phyloP scores from a whole-genome alignment of 2,329 filamentous ascomycete genomes.

The Tolypocladium guangdongense region DNA sequence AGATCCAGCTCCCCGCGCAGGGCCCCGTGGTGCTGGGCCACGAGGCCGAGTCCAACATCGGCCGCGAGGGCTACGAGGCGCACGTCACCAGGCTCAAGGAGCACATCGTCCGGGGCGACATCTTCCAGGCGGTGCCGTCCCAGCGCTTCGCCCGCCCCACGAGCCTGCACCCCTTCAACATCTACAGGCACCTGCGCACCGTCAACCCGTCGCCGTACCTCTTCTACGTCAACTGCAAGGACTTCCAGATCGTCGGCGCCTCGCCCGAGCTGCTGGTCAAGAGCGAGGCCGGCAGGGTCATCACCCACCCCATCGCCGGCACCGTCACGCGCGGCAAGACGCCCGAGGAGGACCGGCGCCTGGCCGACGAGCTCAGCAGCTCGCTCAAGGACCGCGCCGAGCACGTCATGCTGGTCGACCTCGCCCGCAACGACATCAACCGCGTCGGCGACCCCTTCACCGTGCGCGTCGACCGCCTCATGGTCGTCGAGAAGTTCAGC shows the following conservation, averaged over 20 bases:
- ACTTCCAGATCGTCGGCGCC: constrained; percentile 91
- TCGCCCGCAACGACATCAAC: constrained; percentile 94
- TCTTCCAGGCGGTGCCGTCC: constrained; percentile 94
- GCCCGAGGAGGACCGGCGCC: constrained; percentile 65
- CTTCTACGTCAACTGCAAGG: constrained; percentile 85
- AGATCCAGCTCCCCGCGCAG: constrained; percentile 70
- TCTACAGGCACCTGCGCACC: constrained; percentile 92
- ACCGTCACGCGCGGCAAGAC: constrained; percentile 82
- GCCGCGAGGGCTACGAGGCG: constrained; percentile 75
- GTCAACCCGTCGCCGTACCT: constrained; percentile 96
- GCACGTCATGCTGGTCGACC: constrained; percentile 95
- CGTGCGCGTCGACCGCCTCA: constrained; percentile 83
- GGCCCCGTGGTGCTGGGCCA: constrained; percentile 60
- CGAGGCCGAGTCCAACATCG: constrained; percentile 86
- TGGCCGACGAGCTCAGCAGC: constrained; percentile 65
- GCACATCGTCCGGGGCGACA: constrained; percentile 85
- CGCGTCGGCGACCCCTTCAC: constrained; percentile 84
- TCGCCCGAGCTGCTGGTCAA: constrained; percentile 93
- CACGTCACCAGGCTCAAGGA: constrained; percentile 80
- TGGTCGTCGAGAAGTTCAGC: constrained; percentile 90
- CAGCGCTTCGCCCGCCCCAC: constrained; percentile 88
- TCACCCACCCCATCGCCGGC: constrained; percentile 94
- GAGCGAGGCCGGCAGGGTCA: constrained; percentile 72
- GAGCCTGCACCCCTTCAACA: constrained; percentile 89
- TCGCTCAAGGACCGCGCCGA: constrained; percentile 88